Base-by-base conservation (phyloP, 2,329 filamentous ascomycete genomes). In the Fusarium acutatum region DNA sequence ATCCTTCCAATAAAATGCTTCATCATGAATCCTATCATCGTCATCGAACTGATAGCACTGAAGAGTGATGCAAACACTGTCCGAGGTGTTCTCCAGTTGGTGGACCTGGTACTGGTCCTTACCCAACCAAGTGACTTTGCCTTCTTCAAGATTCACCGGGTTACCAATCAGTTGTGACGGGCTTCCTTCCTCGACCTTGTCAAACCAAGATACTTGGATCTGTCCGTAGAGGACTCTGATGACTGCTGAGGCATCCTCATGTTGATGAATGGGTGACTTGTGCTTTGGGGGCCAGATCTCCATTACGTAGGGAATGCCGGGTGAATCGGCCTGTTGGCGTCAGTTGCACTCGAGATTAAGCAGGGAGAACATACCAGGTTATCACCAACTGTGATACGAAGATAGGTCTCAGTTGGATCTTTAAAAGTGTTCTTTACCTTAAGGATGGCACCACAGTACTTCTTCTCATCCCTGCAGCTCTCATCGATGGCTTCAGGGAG, bases 401-500 rank as follows among this genome's bases (percentile, higher is more conserved):
- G 37, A 20, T 56, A 56, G 2, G 52, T 56, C 37, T 56, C 52
- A 0, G 18, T 18, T 12, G n/a, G n/a, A 5, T 40, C 52, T 28
- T 1, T 1, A 15, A 56, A 56, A 0, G 26, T 41, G 6, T 56
- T 0, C 20, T 41, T 56, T 6, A 0, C 0, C 11, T 54, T 17
- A 0, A 56, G 52, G 1, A 56, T 56, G 7, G 0, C 6, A 0
- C 52, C 35, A 0, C 52, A 56, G 22, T 14, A 14, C 22, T 56
- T 56, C 0, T 41, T n/a, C 17, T 18, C 20, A 3, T 56, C 52
- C 0, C 17, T 56, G 1, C 52, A 56, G 37, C 52, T 56, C 12
- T 14, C 37, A 0, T 43, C 52, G 1, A 56, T 43, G 2, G 52
- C 37, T 56, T 56, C 22, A 15, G 52, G 52, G 2, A 56, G 52